Evolutionary conservation across 2,329 filamentous ascomycete species (phyloP), one percentile per base, ranked within the genome.

Genomic region (Colletotrichum neosansevieriae): DNA sequence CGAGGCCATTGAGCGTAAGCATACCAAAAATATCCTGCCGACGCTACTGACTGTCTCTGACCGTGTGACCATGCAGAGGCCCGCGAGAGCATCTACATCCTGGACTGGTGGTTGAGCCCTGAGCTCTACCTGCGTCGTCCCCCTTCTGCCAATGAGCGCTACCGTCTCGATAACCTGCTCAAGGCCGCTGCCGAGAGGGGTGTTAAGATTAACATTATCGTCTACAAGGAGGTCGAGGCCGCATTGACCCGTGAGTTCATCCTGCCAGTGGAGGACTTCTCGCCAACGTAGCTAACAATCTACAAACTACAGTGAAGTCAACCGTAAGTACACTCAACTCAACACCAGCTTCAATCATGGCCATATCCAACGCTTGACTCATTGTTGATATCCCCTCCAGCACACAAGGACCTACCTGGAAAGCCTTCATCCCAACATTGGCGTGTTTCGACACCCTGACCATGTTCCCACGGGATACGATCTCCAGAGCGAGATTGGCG

Each of bases 91-190:
- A 91, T 97, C 73, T 94, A 92, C 86, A 97, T 97, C 71, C 82
- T 97, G 49, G 93, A 95, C 76, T 96, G 92, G 94, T 97, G 94
- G 94, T 79, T 97, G 71, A 94, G 91, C 63, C 94, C 94, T 1
- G 94, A 97, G 80, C 83, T 98, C 32, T 97, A 96, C 76, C 86
- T 98, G 38, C 89, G 94, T 72, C 88, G 94, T 24, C 94, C 94
- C 2, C 94, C 94, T 9, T 88, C 92, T 19, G 86, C 88, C 76
- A 94, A 97, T 79, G 91, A 97, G 77, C 85, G 91, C 73, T 97
- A 97, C 77, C 90, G 94, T 6, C 82, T 97, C 44, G 94, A 97
- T 79, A 88, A 89, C 57, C 90, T 97, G 89, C 87, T 97, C 54
- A 86, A 92, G 74, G 90, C 90, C 62, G 94, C 94, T 9, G 94